Conservation (phyloP, 2,329 filamentous ascomycete genomes). For the Aspergillus hortae region DNA sequence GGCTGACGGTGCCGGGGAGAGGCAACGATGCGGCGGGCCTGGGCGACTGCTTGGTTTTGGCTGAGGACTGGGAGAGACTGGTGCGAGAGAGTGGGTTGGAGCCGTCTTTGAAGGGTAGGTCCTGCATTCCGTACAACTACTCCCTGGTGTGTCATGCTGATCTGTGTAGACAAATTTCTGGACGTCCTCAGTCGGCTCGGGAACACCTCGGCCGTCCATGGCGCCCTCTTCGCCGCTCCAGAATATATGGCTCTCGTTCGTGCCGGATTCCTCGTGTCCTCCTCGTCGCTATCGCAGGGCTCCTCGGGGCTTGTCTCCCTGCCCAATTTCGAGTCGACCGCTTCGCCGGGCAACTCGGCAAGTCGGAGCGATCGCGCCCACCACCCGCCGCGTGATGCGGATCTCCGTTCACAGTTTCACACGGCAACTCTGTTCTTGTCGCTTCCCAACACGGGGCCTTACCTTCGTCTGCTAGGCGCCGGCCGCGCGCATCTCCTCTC, state of each 20-base stretch:
- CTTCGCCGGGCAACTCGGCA: slow-evolving; percentile 18
- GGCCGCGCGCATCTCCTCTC: slow-evolving; percentile 54
- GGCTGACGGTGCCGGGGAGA: slow-evolving; percentile 54
- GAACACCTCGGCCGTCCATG: slow-evolving; percentile 45
- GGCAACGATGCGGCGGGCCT: slow-evolving; percentile 54
- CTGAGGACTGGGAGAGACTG: slow-evolving; percentile 50
- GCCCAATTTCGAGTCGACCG: slow-evolving; percentile 23
- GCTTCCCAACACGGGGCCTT: slow-evolving; percentile 58
- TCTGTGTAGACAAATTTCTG: slow-evolving; percentile 46
- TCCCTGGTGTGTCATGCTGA: too few relatives aligned
- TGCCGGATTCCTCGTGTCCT: slow-evolving; percentile 54
- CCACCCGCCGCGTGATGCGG: not conserved
- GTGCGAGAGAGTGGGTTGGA: slow-evolving; percentile 36
- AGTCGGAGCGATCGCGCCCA: slow-evolving; percentile 21
- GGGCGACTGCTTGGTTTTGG: slow-evolving; percentile 56
- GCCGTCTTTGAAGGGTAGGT: slow-evolving; percentile 32
- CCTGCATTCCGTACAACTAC: not conserved
- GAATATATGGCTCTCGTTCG: slow-evolving; percentile 50
- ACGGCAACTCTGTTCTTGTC: slow-evolving; percentile 48
- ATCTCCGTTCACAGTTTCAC: slow-evolving; percentile 14
- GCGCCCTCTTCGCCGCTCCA: slow-evolving; percentile 41
- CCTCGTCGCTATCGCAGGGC: slow-evolving; percentile 39
- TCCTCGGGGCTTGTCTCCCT: slow-evolving; percentile 42
- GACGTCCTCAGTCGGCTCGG: slow-evolving; percentile 45
- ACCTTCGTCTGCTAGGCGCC: slow-evolving; percentile 54